phyloP scores from a whole-genome alignment of 2,329 filamentous ascomycete genomes.

The Bipolaris sorokiniana region DNA sequence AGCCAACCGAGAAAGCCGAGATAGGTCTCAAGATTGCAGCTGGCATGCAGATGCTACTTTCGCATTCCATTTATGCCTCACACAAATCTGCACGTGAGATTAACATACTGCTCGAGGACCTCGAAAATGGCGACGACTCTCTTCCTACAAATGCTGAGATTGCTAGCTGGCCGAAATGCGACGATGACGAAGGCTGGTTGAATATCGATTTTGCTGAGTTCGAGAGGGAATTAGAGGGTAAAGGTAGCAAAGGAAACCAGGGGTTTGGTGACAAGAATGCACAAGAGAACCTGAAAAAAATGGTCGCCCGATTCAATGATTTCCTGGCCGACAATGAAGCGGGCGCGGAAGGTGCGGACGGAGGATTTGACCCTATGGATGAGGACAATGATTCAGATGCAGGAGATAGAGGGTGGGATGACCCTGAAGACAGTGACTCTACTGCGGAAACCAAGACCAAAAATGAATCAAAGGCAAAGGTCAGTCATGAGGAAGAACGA shows the following conservation, averaged over 20 bases:
- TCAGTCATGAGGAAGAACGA: slow-evolving; percentile 46
- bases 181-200: slow-evolving; percentile 89
- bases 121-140: slow-evolving; percentile 71
- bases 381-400: slow-evolving; percentile 63
- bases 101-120: slow-evolving; percentile 74
- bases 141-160: slow-evolving; percentile 81
- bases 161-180: slow-evolving; percentile 67
- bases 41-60: slow-evolving; percentile 87
- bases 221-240: slow-evolving; percentile 74
- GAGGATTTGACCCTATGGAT: slow-evolving; percentile 70
- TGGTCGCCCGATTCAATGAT: slow-evolving; percentile 90
- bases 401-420: slow-evolving; percentile 53
- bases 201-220: slow-evolving; percentile 91
- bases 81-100: slow-evolving; percentile 76
- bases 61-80: slow-evolving; percentile 70
- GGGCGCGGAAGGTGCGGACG: slow-evolving; percentile 77
- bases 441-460: slow-evolving; percentile 47
- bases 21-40: slow-evolving; percentile 88
- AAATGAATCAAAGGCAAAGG: slow-evolving; percentile 64
- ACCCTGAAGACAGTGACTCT: slow-evolving; percentile 52
- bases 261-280: slow-evolving; percentile 69
- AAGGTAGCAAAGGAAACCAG: slow-evolving; percentile 29
- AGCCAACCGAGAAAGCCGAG: slow-evolving; percentile 58
- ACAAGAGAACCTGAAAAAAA: slow-evolving; percentile 81
- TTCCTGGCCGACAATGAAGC: slow-evolving; percentile 88